Evolutionary conservation across 2,329 filamentous ascomycete genomes (phyloP).

Genomic region (Aspergillus sergii): DNA sequence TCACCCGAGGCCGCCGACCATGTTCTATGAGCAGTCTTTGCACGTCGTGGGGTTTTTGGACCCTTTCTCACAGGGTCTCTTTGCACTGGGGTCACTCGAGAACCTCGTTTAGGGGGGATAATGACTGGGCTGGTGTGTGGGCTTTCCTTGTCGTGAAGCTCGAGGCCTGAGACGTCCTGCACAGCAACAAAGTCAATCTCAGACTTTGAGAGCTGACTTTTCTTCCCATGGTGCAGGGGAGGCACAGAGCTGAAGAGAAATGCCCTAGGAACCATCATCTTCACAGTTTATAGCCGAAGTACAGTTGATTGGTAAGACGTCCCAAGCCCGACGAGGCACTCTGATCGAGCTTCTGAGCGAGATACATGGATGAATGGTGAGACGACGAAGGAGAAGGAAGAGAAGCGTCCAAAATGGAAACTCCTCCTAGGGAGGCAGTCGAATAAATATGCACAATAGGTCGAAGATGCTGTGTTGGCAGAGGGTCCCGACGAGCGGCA

Average conservation of each 20-base stretch:
- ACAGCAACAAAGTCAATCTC: constrained; percentile 11
- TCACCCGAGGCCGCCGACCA: constrained; percentile 33
- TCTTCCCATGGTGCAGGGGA: constrained; percentile 20
- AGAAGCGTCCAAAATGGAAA: constrained; percentile 12
- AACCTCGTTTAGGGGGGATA: constrained; percentile 38
- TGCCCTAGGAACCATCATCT: constrained; percentile 47
- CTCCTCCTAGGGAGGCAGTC: constrained; percentile 2
- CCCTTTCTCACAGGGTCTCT: constrained; percentile 19
- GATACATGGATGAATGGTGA: constrained; percentile 42
- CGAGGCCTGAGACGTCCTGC: constrained; percentile 19
- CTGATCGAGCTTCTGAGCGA: constrained; percentile 42
- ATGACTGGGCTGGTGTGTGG: constrained; percentile 36
- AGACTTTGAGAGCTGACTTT: constrained; percentile 10
- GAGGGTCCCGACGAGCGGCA: constrained; percentile 14
- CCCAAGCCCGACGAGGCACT: constrained; percentile 42
- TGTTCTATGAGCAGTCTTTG: constrained; percentile 26
- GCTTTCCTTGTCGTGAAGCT: constrained; percentile 18
- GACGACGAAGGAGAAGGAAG: constrained; percentile 6
- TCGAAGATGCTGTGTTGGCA: constrained; percentile 24
- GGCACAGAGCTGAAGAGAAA: constrained; percentile 40
- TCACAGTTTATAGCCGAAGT: constrained; percentile 22
- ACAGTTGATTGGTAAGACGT: constrained; percentile 19
- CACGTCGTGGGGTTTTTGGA: constrained; percentile 23
- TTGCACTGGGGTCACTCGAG: constrained; percentile 24
- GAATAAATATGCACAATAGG: constrained; percentile 15